These are phyloP conservation scores for Penicillium flavigenum DNA, from an alignment of 495 filamentous ascomycete species.

Conservation along the genomic window DNA sequence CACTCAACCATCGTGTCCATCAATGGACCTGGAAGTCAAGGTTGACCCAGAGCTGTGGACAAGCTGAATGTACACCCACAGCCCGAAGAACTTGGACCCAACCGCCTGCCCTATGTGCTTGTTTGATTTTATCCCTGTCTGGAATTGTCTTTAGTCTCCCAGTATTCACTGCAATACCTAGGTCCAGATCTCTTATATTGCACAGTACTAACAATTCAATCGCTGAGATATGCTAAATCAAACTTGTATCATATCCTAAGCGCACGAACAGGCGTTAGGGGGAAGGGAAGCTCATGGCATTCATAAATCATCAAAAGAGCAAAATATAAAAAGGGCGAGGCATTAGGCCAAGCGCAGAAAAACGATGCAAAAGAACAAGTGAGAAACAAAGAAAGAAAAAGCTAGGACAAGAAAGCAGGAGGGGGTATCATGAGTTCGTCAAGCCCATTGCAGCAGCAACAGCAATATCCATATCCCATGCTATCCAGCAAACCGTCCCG, in stretches of 20 bases:
- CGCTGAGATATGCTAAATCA: constrained; percentile 6
- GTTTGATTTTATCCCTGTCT: too few species aligned
- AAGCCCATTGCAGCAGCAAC: constrained; percentile 22
- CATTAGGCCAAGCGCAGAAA: not conserved
- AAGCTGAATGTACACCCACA: too few species aligned
- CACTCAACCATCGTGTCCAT: too few species aligned
- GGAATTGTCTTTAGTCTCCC: too few species aligned
- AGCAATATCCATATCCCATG: constrained; percentile 25
- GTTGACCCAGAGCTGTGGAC: too few species aligned
- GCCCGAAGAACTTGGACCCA: too few species aligned
- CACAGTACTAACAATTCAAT: not conserved
- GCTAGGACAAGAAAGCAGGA: constrained; percentile 7
- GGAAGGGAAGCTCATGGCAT: constrained; percentile 19
- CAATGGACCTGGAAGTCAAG: too few species aligned
- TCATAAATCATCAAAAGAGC: constrained; percentile 28
- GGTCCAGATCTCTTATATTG: not conserved
- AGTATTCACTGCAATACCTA: not conserved
- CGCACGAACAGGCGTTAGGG: not conserved
- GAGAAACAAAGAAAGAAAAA: not conserved
- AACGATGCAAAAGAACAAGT: constrained; percentile 6
- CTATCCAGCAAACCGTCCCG: constrained; percentile 6
- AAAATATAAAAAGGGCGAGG: constrained; percentile 1
- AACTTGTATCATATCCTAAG: constrained; percentile 10
- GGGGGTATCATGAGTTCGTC: constrained; percentile 30
- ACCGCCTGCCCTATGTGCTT: too few species aligned